Evolutionary conservation across 2,329 filamentous ascomycete species (phyloP).

Genomic region (Xylariomycetidae sp.): DNA sequence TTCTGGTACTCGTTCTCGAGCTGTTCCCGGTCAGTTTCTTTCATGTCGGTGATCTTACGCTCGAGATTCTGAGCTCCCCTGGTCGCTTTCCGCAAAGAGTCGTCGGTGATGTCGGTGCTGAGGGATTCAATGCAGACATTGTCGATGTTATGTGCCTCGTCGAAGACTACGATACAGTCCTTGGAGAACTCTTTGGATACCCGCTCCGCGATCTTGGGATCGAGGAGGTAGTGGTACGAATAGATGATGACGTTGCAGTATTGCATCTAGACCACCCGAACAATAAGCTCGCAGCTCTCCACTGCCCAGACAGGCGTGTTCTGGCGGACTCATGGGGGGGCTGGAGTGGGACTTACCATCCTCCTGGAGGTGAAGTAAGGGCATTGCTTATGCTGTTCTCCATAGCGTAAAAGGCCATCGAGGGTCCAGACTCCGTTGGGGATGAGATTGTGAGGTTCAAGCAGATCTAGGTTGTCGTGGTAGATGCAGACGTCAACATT

Average conservation of each 20-base stretch:
- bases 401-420: slow-evolving; percentile 80
- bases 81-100: slow-evolving; percentile 85
- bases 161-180: slow-evolving; percentile 97
- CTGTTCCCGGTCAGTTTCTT: slow-evolving; percentile 89
- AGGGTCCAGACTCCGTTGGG: slow-evolving; percentile 95
- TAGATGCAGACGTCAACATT: slow-evolving; percentile 93
- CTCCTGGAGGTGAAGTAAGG: slow-evolving; percentile 93
- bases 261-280: slow-evolving; percentile 61
- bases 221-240: slow-evolving; percentile 95
- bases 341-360: slow-evolving; percentile 58
- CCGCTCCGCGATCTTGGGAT: slow-evolving; percentile 94
- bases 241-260: slow-evolving; percentile 99
- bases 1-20: slow-evolving; percentile 94
- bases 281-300: slow-evolving; percentile 7
- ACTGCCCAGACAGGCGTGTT: background rate
- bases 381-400: slow-evolving; percentile 93
- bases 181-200: slow-evolving; percentile 95
- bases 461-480: slow-evolving; percentile 93
- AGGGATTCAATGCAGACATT: slow-evolving; percentile 98
- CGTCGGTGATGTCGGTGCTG: slow-evolving; percentile 94
- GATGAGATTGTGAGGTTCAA: slow-evolving; percentile 91
- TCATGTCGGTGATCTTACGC: slow-evolving; percentile 87
- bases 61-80: slow-evolving; percentile 88
- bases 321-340: too few species aligned
- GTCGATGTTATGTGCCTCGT: slow-evolving; percentile 98